Percentiles rank a stretch among this genome's conserved stretches.
Evolutionary conservation across 2,329 filamentous ascomycete genomes (phyloP).

Genomic region (Cercospora brassicicola): DNA sequence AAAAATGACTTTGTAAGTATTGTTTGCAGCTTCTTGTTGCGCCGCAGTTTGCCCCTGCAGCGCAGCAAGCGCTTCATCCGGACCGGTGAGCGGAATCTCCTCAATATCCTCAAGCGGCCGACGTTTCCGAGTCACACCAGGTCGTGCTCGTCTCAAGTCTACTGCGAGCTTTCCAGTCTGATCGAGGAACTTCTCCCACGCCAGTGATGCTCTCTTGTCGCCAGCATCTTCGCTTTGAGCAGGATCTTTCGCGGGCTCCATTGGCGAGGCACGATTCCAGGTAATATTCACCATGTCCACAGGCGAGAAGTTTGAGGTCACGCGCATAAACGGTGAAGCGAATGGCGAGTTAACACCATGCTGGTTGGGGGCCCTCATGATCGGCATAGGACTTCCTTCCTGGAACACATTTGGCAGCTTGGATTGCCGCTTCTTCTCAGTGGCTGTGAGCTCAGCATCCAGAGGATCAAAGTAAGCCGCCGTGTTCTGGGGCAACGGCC

Average conservation of each 20-base stretch:
- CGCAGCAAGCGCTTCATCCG: slow-evolving; percentile 18
- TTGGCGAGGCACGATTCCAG: slow-evolving; percentile 9
- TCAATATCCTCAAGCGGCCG: slow-evolving; percentile 20
- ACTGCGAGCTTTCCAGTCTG: slow-evolving; percentile 27
- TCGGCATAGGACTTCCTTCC: slow-evolving; percentile 30
- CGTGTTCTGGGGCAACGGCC: slow-evolving; percentile 2
- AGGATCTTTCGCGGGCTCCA: background rate
- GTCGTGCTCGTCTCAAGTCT: slow-evolving; percentile 21
- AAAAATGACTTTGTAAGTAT: slow-evolving; percentile 57
- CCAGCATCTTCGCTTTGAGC: background rate
- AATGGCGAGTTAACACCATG: slow-evolving; percentile 25
- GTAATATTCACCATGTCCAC: slow-evolving; percentile 9
- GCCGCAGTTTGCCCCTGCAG: slow-evolving; percentile 14
- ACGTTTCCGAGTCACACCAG: slow-evolving; percentile 16
- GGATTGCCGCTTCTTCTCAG: slow-evolving; percentile 31
- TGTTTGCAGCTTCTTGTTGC: slow-evolving; percentile 16
- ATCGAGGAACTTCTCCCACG: slow-evolving; percentile 24
- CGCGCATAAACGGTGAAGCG: slow-evolving; percentile 29
- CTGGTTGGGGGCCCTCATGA: slow-evolving; percentile 25
- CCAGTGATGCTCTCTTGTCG: slow-evolving; percentile 19
- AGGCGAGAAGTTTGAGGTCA: slow-evolving; percentile 16
- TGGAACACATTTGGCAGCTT: slow-evolving; percentile 33
- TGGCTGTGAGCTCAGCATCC: slow-evolving; percentile 32
- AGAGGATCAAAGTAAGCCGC: slow-evolving; percentile 29
- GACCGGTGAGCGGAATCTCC: slow-evolving; percentile 21